Evolutionary conservation across 2,329 filamentous ascomycete genomes (phyloP).

Genomic region (Madurella fahalii): DNA sequence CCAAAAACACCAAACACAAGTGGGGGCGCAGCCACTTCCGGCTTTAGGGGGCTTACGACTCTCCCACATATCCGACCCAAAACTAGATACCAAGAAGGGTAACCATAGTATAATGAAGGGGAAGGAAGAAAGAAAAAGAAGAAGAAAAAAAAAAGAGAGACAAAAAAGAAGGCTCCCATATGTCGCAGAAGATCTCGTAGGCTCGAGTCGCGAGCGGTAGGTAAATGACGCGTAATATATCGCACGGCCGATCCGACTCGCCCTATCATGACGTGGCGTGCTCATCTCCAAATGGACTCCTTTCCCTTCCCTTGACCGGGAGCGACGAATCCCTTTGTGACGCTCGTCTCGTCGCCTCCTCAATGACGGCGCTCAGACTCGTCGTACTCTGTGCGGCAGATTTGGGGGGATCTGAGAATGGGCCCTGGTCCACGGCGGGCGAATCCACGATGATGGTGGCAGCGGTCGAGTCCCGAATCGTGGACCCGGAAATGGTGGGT

Average conservation of each 20-base stretch:
- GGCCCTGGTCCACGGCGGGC: slow-evolving; percentile 49
- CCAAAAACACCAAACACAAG: too few relatives aligned
- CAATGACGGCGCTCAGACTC: slow-evolving; percentile 52
- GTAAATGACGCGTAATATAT: too few relatives aligned
- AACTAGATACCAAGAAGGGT: too few relatives aligned
- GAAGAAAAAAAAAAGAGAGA: too few relatives aligned
- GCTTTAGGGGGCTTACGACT: too few relatives aligned
- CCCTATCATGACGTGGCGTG: slow-evolving; percentile 41
- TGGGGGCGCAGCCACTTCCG: too few relatives aligned
- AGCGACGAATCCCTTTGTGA: slow-evolving; percentile 35
- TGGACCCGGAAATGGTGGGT: slow-evolving; percentile 20
- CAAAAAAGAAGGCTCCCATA: too few relatives aligned
- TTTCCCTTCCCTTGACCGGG: slow-evolving; percentile 30
- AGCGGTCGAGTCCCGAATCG: slow-evolving; percentile 39
- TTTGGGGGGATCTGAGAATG: slow-evolving; percentile 54
- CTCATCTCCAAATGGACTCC: slow-evolving; percentile 56
- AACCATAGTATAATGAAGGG: too few relatives aligned
- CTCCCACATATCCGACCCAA: too few relatives aligned
- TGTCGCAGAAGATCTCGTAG: too few relatives aligned
- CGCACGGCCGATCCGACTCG: neutral
- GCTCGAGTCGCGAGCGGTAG: too few relatives aligned
- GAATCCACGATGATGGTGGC: slow-evolving; percentile 50
- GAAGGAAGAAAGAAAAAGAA: too few relatives aligned
- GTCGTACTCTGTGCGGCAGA: slow-evolving; percentile 36
- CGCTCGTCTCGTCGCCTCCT: slow-evolving; percentile 45